A percentile compares a stretch with the other conserved stretches of the same genome.
Conservation (phyloP, 2,329 filamentous ascomycete species). For the Hymenoscyphus salicellus region DNA sequence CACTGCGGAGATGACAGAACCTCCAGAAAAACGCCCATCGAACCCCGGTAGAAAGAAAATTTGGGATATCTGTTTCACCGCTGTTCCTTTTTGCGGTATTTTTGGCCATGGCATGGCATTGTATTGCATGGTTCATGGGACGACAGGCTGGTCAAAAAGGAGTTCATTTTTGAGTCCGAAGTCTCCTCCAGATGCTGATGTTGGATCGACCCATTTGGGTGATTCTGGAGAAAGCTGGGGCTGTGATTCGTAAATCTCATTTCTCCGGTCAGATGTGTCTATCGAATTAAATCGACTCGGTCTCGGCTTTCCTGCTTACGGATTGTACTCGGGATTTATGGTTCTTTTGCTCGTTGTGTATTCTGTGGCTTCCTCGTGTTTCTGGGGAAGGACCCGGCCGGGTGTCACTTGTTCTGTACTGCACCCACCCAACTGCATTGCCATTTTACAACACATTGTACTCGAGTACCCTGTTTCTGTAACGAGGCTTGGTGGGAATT, state of each 20-base stretch:
- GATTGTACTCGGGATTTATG: neutral
- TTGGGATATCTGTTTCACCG: constrained; percentile 8
- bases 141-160: neutral
- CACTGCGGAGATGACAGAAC: neutral
- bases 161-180: no score
- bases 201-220: neutral
- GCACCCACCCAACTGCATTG: neutral
- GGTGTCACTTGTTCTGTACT: neutral
- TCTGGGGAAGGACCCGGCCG: neutral
- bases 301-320: neutral
- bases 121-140: neutral
- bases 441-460: neutral
- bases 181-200: neutral
- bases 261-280: neutral
- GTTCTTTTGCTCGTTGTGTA: neutral
- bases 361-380: neutral
- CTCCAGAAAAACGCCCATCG: neutral
- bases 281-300: neutral
- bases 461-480: neutral
- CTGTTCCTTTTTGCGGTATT: constrained; percentile 15
- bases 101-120: neutral
- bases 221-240: neutral
- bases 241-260: neutral
- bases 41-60: neutral
- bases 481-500: neutral